These are phyloP conservation scores for Talaromyces borbonicus DNA, from an alignment of 495 filamentous ascomycete genomes.

Conservation along the genomic window DNA sequence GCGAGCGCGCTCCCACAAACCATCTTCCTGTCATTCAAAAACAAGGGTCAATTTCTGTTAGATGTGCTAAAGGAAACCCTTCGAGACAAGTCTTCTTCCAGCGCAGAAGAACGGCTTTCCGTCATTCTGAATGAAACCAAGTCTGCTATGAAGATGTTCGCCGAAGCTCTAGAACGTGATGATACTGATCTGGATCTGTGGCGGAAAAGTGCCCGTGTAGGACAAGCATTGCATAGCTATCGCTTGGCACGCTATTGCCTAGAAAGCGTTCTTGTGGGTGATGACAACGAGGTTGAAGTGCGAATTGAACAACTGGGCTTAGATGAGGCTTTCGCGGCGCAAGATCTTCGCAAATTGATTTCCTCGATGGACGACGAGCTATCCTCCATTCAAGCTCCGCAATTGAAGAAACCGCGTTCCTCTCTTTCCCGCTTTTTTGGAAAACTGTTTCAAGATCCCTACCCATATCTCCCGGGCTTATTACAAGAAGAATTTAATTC, in stretches of 20 bases:
- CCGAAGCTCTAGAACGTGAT: constrained; percentile 74
- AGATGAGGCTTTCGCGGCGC: constrained; percentile 74
- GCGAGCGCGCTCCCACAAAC: constrained; percentile 80
- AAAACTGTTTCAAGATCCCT: constrained; percentile 57
- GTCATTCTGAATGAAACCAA: constrained; percentile 18
- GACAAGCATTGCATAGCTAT: constrained; percentile 61
- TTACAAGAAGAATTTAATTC: constrained; percentile 11
- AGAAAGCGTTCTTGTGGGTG: constrained; percentile 81
- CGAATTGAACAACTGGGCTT: constrained; percentile 68
- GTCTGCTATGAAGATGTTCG: constrained; percentile 49
- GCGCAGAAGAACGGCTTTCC: constrained; percentile 26
- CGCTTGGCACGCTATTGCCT: constrained; percentile 78
- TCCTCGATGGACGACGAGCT: constrained; percentile 60
- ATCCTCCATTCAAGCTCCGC: constrained; percentile 55
- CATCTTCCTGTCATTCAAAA: constrained; percentile 88
- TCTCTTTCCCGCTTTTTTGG: constrained; percentile 52
- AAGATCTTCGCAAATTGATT: constrained; percentile 63
- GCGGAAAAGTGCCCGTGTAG: constrained; percentile 73
- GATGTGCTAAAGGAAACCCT: constrained; percentile 53
- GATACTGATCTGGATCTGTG: constrained; percentile 92
- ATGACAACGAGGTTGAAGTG: constrained; percentile 59
- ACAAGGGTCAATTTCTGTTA: constrained; percentile 80
- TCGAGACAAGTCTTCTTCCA: constrained; percentile 14
- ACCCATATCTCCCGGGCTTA: constrained; percentile 61
- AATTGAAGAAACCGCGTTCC: constrained; percentile 54